Evolutionary conservation across 495 filamentous ascomycete genomes (phyloP), one percentile per base, ranked within the genome.

Genomic region (Annulohypoxylon bovei): DNA sequence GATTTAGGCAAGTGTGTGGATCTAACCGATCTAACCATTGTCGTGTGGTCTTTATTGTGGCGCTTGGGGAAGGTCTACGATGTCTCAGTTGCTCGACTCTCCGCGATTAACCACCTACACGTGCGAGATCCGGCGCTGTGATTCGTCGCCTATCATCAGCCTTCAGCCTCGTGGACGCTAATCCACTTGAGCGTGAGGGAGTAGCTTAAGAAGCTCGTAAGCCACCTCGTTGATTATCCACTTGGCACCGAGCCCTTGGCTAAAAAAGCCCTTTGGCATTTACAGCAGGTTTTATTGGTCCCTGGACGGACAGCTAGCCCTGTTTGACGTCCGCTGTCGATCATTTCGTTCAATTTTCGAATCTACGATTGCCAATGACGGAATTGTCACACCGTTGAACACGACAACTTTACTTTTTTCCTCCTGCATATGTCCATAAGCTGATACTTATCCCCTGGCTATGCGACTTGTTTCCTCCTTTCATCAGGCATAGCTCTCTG

Each of bases 91-190:
- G 37, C 64, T 72, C 35, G 6, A 20, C 53, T 72, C 65, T 72
- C 70, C 47, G 60, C 70, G 64, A 68, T 65, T 72, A 55, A 71
- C 63, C 46, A 35, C 49, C 49, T 66, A 75, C 75, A 77, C 75
- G 75, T 77, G 75, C 69, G 67, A 33, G 55, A 75, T 72, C 60
- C 37, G 3, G 58, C 61, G 54, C 23, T 68, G 55, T 75, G 75
- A 77, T 77, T 77, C 75, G 75, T 65, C 61, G 70, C 65, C 65
- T 67, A 68, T 49, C 16, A 37, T 68, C 70, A 72, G 70, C 65
- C 22, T 59, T 61, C 70, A 72, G 70, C 70, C 70, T 72, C n/a
- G 66, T 35, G 18, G 23, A 46, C n/a, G 46, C 37, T 1, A 49
- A 60, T 54, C 30, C 37, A 33, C 14, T 35, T 50, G 27, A 60